Base-by-base conservation (phyloP, 2,329 filamentous ascomycete genomes). In the Botrytis squamosa region DNA sequence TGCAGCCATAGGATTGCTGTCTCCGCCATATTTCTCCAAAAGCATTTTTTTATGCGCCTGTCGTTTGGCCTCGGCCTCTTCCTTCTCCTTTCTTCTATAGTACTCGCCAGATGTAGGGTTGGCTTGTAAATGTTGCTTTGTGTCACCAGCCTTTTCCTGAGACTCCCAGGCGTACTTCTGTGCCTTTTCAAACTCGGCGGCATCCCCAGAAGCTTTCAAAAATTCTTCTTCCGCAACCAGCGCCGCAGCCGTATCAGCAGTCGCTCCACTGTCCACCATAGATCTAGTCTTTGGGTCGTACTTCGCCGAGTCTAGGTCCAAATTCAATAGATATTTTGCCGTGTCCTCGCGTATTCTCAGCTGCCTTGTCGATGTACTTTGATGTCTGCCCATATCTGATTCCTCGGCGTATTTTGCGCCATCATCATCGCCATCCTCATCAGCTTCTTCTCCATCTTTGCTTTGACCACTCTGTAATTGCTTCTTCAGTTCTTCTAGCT, bases 281-380 rank as follows among this genome's bases (percentile, higher is more conserved):
- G 93, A 92, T 79, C 96, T 89, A 20, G 95, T 98, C 82, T 99
- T 99, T 0, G 96, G 96, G 80, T 99, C 95, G 83, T 99, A 99
- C 82, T 97, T 97, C 2, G 97, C 96, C 1, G 95, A 98, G 80
- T 99, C 96, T 4, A 97, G 87, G 81, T 99, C 96, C 42, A 99
- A 88, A 81, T 98, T 98, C 14, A 98, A 85, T 4, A 99, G 86
- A 81, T 99, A 99, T 80, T 98, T 98, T 36, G 96, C 96, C 0
- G 96, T 99, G 82, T 99, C 96, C 84, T 99, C 96, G 82, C 96
- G 89, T 81, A 99, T 90, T 76, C 96, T 90, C 73, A 99, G 86
- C 81, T 98, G 97, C 74, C 94, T 89, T 1, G 96, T 97, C 10
- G 94, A 93, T 36, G 94, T 98, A 78, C 92, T 92, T 82, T 98